A percentile compares a stretch with the other conserved stretches of the same genome.
Evolutionary conservation across 2,329 filamentous ascomycete species (phyloP).

Genomic region (Clonostachys chloroleuca): DNA sequence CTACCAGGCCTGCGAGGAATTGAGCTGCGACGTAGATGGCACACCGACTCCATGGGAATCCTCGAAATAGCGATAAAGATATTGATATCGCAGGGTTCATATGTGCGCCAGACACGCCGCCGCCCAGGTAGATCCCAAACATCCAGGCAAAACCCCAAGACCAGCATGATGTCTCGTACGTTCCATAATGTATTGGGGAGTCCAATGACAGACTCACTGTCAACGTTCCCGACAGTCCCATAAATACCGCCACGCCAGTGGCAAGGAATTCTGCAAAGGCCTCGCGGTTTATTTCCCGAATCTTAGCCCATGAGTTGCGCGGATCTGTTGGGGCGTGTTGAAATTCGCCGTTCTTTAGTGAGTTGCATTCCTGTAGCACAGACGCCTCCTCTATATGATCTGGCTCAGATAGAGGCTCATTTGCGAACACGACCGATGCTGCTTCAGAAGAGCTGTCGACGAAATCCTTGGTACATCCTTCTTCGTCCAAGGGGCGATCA

Average conservation of each 20-base stretch:
- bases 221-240: conserved; percentile 8
- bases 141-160: conserved; percentile 15
- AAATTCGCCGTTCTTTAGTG: too few species aligned
- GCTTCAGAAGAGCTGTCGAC: too few species aligned
- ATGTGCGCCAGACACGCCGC: conserved; percentile 18
- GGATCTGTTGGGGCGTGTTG: conserved; percentile 5
- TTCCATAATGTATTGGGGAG: conserved; percentile 6
- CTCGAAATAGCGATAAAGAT: conserved; percentile 24
- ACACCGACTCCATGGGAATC: conserved; percentile 27
- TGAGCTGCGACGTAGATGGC: conserved; percentile 19
- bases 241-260: conserved; percentile 8
- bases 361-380: conserved; percentile 2
- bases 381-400: conserved; percentile 7
- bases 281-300: conserved; percentile 11
- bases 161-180: conserved; percentile 13
- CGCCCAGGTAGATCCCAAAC: conserved; percentile 14
- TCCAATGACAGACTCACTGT: conserved; percentile 10
- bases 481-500: not conserved
- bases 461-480: not conserved
- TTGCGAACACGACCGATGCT: conserved; percentile 7
- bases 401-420: conserved; percentile 8
- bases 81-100: conserved; percentile 29
- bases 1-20: conserved; percentile 19
- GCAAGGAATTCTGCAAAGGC: conserved; percentile 13
- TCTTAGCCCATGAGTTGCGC: conserved; percentile 13